phyloP scores from a whole-genome alignment of 371 early-diverging fungal species.

The Parasitella parasitica region DNA sequence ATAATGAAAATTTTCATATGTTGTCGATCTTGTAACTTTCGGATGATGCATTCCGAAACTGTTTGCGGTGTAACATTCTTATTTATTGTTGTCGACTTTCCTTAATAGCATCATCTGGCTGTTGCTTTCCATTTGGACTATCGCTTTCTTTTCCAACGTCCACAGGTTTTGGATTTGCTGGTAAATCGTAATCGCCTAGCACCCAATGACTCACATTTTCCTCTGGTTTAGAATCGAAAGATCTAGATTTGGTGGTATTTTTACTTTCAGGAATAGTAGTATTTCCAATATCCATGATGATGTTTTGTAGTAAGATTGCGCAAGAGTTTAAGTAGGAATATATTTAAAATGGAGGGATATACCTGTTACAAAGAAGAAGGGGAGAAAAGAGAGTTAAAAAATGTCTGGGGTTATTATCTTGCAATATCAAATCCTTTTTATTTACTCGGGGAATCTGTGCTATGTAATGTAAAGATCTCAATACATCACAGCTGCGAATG shows the following conservation, averaged over 20 bases:
- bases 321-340: background rate
- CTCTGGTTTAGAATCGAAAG: background rate
- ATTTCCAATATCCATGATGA: conserved; percentile 20
- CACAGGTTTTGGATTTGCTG: background rate
- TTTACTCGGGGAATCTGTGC: background rate
- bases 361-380: background rate
- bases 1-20: background rate
- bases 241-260: background rate
- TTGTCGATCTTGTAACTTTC: background rate
- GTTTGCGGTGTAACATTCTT: background rate
- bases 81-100: background rate
- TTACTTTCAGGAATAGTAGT: conserved; percentile 7
- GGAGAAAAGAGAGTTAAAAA: background rate
- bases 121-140: background rate
- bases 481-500: too few species aligned
- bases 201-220: conserved; percentile 9
- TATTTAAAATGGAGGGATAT: background rate
- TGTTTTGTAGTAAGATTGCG: background rate
- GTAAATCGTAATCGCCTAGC: conserved; percentile 18
- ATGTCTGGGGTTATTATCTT: background rate
- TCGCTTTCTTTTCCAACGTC: background rate
- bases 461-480: too few species aligned
- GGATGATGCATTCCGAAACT: background rate
- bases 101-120: conserved; percentile 12
- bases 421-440: background rate